A percentile compares a stretch with the other conserved stretches of the same genome.
phyloP scores from a whole-genome alignment of 257 asterid genomes.

The Petrea volubilis region DNA sequence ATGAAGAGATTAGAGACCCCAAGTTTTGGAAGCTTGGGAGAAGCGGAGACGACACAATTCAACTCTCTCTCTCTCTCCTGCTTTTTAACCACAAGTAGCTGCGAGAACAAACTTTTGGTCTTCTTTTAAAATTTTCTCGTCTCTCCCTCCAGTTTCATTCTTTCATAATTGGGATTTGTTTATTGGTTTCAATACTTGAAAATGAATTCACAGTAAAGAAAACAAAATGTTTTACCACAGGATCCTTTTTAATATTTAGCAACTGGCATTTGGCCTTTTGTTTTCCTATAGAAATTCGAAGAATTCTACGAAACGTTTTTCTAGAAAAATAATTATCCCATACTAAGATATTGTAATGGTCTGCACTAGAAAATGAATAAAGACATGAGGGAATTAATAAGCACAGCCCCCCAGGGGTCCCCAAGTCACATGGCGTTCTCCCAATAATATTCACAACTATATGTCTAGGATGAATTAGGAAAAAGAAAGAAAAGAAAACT shows the following conservation, averaged over 20 bases:
- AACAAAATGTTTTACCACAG: no score
- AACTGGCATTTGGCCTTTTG: constrained; percentile 1
- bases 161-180: neutral
- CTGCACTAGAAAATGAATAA: constrained; percentile 6
- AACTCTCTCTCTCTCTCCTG: neutral
- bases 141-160: neutral
- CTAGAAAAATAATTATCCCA: neutral
- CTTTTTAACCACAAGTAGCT: constrained; percentile 1
- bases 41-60: constrained; percentile 9
- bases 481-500: no score
- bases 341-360: neutral
- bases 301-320: neutral
- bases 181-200: neutral
- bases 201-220: no score
- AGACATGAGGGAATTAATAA: neutral
- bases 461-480: no score
- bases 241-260: no score
- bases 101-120: constrained; percentile 8
- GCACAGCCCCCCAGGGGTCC: constrained; percentile 5
- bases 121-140: neutral
- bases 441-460: neutral
- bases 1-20: constrained; percentile 21
- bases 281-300: neutral
- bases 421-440: constrained; percentile 23
- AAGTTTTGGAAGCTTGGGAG: constrained; percentile 27